Percentiles rank a stretch among this genome's conserved stretches.
Evolutionary conservation across 768 basidiomycete genomes (phyloP).

Genomic region (Tylopilus sp.): DNA sequence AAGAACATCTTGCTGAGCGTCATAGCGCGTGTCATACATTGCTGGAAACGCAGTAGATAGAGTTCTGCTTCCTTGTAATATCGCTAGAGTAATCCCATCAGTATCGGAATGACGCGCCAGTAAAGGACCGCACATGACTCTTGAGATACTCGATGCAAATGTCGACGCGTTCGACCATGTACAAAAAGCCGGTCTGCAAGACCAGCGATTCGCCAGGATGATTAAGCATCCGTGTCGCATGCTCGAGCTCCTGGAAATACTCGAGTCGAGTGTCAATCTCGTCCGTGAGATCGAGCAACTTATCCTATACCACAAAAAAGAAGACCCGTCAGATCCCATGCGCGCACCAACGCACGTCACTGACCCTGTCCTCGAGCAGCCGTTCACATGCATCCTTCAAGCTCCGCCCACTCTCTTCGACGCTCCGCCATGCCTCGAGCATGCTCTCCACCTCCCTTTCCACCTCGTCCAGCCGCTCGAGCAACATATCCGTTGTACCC

Average conservation of each 20-base stretch:
- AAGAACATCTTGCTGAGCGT: constrained; percentile 98
- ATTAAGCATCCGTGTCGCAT: constrained; percentile 90
- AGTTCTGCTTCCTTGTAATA: constrained; percentile 91
- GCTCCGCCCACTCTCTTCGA: constrained; percentile 90
- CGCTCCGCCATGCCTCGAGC: constrained; percentile 79
- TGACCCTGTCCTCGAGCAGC: constrained; percentile 83
- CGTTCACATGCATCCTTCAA: constrained; percentile 90
- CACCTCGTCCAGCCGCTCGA: constrained; percentile 69
- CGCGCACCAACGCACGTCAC: constrained; percentile 25
- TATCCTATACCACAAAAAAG: constrained; percentile 72
- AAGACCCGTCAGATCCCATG: not conserved
- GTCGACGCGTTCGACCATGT: constrained; percentile 95
- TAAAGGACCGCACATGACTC: constrained; percentile 60
- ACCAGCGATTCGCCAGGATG: constrained; percentile 92
- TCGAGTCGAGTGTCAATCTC: constrained; percentile 78
- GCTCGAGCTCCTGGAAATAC: constrained; percentile 93
- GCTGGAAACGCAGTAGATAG: constrained; percentile 94
- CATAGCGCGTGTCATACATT: constrained; percentile 98
- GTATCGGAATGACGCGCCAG: not conserved
- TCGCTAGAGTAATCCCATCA: constrained; percentile 46
- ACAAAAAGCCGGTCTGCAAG: constrained; percentile 85
- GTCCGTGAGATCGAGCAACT: constrained; percentile 73
- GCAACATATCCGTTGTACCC: constrained; percentile 69
- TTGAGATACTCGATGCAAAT: constrained; percentile 91
- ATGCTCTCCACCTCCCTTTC: constrained; percentile 75